Percentiles rank a stretch among this genome's conserved stretches.
Conservation (phyloP, 495 filamentous ascomycete species). For the Trichoderma erinaceum region DNA sequence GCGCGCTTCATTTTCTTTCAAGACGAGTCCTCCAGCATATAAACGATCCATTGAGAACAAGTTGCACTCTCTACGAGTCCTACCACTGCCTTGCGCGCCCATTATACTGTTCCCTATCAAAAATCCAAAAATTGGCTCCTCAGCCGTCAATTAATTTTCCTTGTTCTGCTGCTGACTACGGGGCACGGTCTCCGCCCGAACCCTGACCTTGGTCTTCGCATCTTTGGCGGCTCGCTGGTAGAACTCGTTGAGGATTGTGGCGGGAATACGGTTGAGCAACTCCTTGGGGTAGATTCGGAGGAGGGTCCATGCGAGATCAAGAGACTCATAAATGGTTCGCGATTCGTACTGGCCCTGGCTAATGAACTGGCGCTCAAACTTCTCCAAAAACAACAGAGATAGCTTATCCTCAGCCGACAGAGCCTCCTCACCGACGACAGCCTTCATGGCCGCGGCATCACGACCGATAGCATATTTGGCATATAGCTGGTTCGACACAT, state of each 20-base stretch:
- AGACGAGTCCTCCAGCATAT: too few relatives aligned
- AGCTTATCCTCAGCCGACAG: conserved; percentile 94
- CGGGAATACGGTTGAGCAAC: conserved; percentile 92
- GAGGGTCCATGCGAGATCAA: conserved; percentile 93
- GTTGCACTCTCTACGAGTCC: too few relatives aligned
- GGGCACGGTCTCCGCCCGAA: conserved; percentile 51
- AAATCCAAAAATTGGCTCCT: background rate
- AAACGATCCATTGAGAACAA: too few relatives aligned
- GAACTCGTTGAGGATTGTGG: conserved; percentile 87
- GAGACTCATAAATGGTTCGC: conserved; percentile 79
- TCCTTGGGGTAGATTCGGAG: conserved; percentile 96
- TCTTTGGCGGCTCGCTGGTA: conserved; percentile 64
- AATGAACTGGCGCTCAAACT: conserved; percentile 94
- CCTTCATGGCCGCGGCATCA: conserved; percentile 98
- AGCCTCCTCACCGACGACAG: conserved; percentile 96
- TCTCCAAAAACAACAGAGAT: conserved; percentile 94
- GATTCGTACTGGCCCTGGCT: conserved; percentile 85
- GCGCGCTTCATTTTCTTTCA: too few relatives aligned
- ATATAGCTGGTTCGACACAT: conserved; percentile 99
- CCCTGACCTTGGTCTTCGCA: conserved; percentile 54
- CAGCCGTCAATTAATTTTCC: conserved; percentile 64
- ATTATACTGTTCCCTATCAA: background rate
- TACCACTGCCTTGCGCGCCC: too few relatives aligned
- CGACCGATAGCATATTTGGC: conserved; percentile 99
- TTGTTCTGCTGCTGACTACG: conserved; percentile 47